Percentiles rank a stretch among this genome's conserved stretches.
Conservation (phyloP, 345 rosid species). For the Eucalyptus viminalis region DNA sequence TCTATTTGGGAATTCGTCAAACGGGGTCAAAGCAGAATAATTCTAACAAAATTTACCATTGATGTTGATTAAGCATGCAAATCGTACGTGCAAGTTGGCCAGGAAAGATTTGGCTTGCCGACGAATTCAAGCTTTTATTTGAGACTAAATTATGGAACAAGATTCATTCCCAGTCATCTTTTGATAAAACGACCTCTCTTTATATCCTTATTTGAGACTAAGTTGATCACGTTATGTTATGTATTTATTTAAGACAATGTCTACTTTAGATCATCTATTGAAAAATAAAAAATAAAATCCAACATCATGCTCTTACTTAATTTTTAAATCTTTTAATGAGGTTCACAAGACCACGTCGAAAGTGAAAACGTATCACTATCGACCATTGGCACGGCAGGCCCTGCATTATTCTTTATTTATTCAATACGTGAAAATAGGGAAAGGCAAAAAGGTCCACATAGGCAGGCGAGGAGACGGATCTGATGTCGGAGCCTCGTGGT, state of each 20-base stretch:
- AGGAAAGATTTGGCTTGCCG: not conserved
- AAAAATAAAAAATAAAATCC: not conserved
- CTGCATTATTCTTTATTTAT: not conserved
- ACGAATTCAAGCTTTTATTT: no score
- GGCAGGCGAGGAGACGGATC: not conserved
- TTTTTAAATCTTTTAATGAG: not conserved
- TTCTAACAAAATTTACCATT: not conserved
- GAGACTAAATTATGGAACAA: not conserved
- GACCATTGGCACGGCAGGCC: not conserved
- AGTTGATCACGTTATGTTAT: not conserved
- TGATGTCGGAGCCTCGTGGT: not conserved
- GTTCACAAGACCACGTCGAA: not conserved
- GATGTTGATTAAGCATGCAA: not conserved
- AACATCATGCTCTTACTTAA: not conserved
- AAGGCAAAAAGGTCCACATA: not conserved
- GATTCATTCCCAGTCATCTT: no score
- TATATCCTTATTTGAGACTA: not conserved
- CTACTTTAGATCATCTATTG: not conserved
- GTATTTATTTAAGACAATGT: not conserved
- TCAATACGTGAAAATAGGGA: not conserved
- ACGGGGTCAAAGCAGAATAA: not conserved
- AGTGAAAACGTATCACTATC: not conserved
- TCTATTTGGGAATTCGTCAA: not conserved
- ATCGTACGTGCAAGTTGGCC: not conserved
- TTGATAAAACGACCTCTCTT: not conserved